Evolutionary conservation across 2,329 filamentous ascomycete genomes (phyloP).

Genomic region (Fusarium hostae): DNA sequence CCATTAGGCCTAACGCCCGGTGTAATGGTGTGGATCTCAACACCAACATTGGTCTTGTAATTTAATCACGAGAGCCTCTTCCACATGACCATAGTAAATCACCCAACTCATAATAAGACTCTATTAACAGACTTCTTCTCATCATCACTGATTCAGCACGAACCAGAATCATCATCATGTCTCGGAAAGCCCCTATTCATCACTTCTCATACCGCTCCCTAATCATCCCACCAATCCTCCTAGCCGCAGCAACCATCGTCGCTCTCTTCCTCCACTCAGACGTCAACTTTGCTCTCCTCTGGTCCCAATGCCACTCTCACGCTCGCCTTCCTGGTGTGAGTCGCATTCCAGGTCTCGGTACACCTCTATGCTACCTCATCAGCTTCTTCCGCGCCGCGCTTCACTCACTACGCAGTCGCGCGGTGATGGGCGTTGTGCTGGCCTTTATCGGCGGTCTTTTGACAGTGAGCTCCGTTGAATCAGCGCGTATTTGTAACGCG

Average conservation of each 20-base stretch:
- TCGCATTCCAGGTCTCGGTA: slow-evolving; percentile 57
- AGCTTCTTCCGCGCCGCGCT: slow-evolving; percentile 61
- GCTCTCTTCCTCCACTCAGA: slow-evolving; percentile 59
- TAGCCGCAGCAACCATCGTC: slow-evolving; percentile 56
- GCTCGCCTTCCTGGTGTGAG: slow-evolving; percentile 58
- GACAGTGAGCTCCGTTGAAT: slow-evolving; percentile 62
- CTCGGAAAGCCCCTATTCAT: slow-evolving; percentile 59
- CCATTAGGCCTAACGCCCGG: slow-evolving; percentile 21
- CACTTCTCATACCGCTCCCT: slow-evolving; percentile 64
- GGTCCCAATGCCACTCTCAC: slow-evolving; percentile 63
- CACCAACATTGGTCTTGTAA: slow-evolving; percentile 19
- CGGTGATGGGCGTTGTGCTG: slow-evolving; percentile 56
- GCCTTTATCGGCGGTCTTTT: slow-evolving; percentile 59
- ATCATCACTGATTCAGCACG: accelerated
- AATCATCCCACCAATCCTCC: slow-evolving; percentile 59
- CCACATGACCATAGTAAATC: slow-evolving; percentile 21
- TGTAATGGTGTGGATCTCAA: slow-evolving; percentile 25
- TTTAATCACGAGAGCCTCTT: slow-evolving; percentile 35
- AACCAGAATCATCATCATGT: slow-evolving; percentile 11
- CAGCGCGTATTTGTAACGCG: slow-evolving; percentile 56
- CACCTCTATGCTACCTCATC: slow-evolving; percentile 61
- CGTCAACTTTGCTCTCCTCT: slow-evolving; percentile 63
- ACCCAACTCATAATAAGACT: background rate
- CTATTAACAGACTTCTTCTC: background rate
- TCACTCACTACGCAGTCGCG: slow-evolving; percentile 53